phyloP scores from a whole-genome alignment of 202 grass and related monocot species.

The Carex arenaria region DNA sequence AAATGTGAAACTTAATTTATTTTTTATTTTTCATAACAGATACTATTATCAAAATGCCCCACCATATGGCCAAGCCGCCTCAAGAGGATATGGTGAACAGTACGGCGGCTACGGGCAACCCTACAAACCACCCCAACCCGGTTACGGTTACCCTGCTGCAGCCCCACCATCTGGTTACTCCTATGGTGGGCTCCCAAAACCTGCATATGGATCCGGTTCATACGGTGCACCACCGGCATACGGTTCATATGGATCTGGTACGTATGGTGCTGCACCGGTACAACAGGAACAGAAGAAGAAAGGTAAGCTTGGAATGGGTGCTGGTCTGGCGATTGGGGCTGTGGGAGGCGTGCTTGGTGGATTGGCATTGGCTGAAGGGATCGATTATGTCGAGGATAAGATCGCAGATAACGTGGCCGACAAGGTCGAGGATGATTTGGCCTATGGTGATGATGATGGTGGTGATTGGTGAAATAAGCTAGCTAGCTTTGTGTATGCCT shows the following conservation, averaged over 20 bases:
- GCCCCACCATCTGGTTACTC: slow-evolving; percentile 12
- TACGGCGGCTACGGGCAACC: slow-evolving; percentile 15
- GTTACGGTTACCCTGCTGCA: slow-evolving; percentile 21
- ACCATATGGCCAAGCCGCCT: slow-evolving; percentile 21
- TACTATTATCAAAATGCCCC: slow-evolving; percentile 23
- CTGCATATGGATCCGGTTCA: neutral
- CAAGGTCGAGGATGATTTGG: slow-evolving; percentile 52
- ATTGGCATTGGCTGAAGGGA: slow-evolving; percentile 56
- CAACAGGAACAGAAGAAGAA: slow-evolving; percentile 15
- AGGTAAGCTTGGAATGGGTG: slow-evolving; percentile 61
- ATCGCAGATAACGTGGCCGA: slow-evolving; percentile 51
- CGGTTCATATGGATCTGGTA: slow-evolving; percentile 24
- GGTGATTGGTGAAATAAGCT: slow-evolving; percentile 16
- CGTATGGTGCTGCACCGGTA: slow-evolving; percentile 8
- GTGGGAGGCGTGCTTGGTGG: slow-evolving; percentile 65
- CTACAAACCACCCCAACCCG: neutral
- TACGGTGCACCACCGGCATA: neutral
- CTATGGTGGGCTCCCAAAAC: neutral
- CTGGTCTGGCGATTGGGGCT: slow-evolving; percentile 68
- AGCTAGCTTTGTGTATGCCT: neutral
- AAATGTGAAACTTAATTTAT: neutral
- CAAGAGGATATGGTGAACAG: slow-evolving; percentile 21
- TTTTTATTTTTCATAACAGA: neutral
- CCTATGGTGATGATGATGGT: slow-evolving; percentile 25
- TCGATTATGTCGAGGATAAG: slow-evolving; percentile 74